Evolutionary conservation across 75 land plant genomes (phyloP), one percentile per base, ranked within the genome.

Genomic region (Chamaecyparis obtusa): DNA sequence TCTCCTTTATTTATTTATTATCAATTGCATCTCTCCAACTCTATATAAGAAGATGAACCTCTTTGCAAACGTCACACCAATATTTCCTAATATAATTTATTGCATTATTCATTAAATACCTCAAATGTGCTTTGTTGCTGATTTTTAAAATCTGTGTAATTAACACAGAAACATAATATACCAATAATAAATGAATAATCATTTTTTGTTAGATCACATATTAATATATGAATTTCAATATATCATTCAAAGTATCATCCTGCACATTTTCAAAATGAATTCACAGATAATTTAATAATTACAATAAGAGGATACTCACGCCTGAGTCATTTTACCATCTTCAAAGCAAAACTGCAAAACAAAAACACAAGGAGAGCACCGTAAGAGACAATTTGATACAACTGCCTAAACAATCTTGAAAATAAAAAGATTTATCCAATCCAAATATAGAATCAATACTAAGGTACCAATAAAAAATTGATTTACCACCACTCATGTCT

Each of bases 321-420:
- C 46, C 46, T 30, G 48, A 80, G 37, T 44, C 83, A 41, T 80
- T 44, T 39, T 80, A n/a, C 83, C 83, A 21, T 80, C 83, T 9
- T 41, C 17, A 80, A 44, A 80, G 83, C 49, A 80, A 80, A 16
- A 80, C 83, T 80, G 83, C n/a, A 24, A 80, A 80, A 80, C 27
- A 41, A 27, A 80, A 80, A 3, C 46, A n/a, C 30, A 44, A 43
- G 44, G 39, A 80, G 9, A 41, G 44, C 24, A 43, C 43, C 30
- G 1, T 41, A 44, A 48, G 83, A 44, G 46, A 77, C 49, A 80
- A 80, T 6, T 80, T 21, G 8, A 5, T 80, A 43, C 21, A 1
- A 80, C 43, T 80, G 44, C n/a, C 83, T 44, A 9, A 9, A 80
- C 49, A 44, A 6, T 80, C n/a, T 43, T 79, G 48, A 32, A 60